These are phyloP conservation scores for Aspergillus sp. DNA, from an alignment of 2,329 filamentous ascomycete species.

Conservation along the genomic window DNA sequence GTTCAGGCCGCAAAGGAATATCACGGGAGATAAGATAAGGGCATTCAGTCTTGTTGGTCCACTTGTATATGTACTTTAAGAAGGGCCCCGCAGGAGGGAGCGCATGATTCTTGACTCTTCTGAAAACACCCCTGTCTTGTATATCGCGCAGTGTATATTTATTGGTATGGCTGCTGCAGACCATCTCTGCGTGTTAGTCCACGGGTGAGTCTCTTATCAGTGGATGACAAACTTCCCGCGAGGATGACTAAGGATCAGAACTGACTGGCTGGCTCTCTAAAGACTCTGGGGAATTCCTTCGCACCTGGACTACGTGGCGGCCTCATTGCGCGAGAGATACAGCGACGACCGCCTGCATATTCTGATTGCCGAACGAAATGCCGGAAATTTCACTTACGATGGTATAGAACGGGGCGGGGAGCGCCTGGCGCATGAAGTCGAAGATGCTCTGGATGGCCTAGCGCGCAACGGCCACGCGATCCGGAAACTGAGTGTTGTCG, in stretches of 20 bases:
- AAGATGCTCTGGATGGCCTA: constrained; percentile 48
- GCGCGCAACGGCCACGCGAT: constrained; percentile 60
- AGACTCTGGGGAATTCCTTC: constrained; percentile 53
- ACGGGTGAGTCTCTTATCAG: constrained; percentile 42
- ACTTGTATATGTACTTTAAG: too few species aligned
- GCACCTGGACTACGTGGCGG: constrained; percentile 49
- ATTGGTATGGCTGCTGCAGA: constrained; percentile 11
- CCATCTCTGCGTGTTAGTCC: constrained; percentile 55
- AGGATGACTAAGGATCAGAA: constrained; percentile 3
- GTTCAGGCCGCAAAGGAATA: too few species aligned
- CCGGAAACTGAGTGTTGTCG: constrained; percentile 74
- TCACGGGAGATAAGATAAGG: too few species aligned
- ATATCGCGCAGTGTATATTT: too few species aligned
- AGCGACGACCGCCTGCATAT: constrained; percentile 47
- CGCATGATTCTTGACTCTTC: too few species aligned
- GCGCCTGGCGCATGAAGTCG: constrained; percentile 56
- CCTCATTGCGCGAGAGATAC: constrained; percentile 44
- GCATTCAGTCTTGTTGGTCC: too few species aligned
- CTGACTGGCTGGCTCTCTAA: not conserved
- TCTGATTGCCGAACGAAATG: constrained; percentile 48
- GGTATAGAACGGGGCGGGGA: constrained; percentile 63
- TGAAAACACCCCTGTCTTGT: too few species aligned
- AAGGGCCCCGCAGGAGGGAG: too few species aligned
- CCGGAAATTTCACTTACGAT: constrained; percentile 54
- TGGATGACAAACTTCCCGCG: not conserved